A percentile compares a stretch with the other conserved stretches of the same genome.
Evolutionary conservation across 352 stramenopile genomes (phyloP).

Genomic region (Blastocystis hominis): DNA sequence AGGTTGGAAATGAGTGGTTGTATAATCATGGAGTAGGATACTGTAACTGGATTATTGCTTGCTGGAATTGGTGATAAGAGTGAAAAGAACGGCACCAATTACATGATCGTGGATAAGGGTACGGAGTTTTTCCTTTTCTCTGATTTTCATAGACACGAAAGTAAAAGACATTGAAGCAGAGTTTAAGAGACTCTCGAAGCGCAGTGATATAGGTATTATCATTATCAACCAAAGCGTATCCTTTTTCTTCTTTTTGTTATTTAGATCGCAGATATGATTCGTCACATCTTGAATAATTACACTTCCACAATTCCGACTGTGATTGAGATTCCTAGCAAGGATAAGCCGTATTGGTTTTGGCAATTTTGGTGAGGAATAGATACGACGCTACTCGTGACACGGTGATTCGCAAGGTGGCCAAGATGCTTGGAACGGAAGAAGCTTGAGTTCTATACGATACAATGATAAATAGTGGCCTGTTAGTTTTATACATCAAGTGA

Average conservation of each 20-base stretch:
- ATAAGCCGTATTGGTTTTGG: conserved; percentile 40
- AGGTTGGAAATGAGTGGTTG: neutral
- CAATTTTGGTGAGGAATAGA: neutral
- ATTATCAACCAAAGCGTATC: conserved; percentile 48
- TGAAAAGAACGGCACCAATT: conserved; percentile 39
- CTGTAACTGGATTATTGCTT: conserved; percentile 52
- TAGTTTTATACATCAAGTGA: neutral
- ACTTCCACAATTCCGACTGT: conserved; percentile 48
- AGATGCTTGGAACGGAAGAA: conserved; percentile 51
- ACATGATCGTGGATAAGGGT: conserved; percentile 53
- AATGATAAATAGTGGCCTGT: neutral
- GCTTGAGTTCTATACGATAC: neutral
- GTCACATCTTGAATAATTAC: conserved; percentile 51
- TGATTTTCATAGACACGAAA: conserved; percentile 33
- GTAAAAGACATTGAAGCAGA: conserved; percentile 30
- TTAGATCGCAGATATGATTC: conserved; percentile 56
- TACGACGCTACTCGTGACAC: conserved; percentile 52
- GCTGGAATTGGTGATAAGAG: conserved; percentile 42
- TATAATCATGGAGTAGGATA: conserved; percentile 18
- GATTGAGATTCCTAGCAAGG: conserved; percentile 58
- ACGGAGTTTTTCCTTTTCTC: neutral
- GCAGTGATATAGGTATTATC: conserved; percentile 57
- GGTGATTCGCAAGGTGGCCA: conserved; percentile 35
- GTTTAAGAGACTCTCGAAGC: conserved; percentile 28
- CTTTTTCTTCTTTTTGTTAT: neutral